Evolutionary conservation across 768 basidiomycete genomes (phyloP), one percentile per base, ranked within the genome.

Genomic region (Clitopilus hobsonii): DNA sequence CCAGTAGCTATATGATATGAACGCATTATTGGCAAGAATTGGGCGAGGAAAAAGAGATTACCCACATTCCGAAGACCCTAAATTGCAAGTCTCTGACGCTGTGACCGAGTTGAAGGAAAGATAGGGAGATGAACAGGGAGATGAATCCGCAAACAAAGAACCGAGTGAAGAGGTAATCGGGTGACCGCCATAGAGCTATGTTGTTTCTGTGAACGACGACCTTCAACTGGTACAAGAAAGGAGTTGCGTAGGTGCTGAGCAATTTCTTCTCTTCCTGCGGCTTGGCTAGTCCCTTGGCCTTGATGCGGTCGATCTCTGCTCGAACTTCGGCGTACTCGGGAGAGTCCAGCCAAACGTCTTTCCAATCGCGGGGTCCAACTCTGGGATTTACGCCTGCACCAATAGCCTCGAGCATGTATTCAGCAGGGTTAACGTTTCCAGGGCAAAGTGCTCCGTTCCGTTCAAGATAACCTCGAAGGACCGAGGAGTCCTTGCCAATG

Each of bases 331-430:
- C 55, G 53, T 62, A 78, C 69, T 94, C 88, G 0, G 82, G 74
- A 4, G 88, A 91, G 30, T 88, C 82, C 16, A 81, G 69, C 94
- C 94, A 96, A 49, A 92, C 74, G 58, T 91, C 84, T 54, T 85
- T 84, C 94, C 94, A 96, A 63, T 96, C 93, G 27, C 84, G 82
- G 54, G 86, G 79, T 1, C 89, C 89, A 30, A 91, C 77, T 49
- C 84, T 78, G 0, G 86, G 79, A 10, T 85, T 77, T 45, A 89
- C 78, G 50, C 91, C 91, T 54, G 91, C 90, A 57, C 93, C 92
- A 56, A 93, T 93, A n/a, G 86, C 89, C 54, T 89, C 86, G 3
- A 94, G 76, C 84, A 89, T 87, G 61, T 82, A 90, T 67, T 91
- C 81, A 0, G 81, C 83, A 22, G 89, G 91, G 66, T 96, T 96